phyloP scores from a whole-genome alignment of 768 basidiomycete species.

The Collybiopsis luxurians region DNA sequence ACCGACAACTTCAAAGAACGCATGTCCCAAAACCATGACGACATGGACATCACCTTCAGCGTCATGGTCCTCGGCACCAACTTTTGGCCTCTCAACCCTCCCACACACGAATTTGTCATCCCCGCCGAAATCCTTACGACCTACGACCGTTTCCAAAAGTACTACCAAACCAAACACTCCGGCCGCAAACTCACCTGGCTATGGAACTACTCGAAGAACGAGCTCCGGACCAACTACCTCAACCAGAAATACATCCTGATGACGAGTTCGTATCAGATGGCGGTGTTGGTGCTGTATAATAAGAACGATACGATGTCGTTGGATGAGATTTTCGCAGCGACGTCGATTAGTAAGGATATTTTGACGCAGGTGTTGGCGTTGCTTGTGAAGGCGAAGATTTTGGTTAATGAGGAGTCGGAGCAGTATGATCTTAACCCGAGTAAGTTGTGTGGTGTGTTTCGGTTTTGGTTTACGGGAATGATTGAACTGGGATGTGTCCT shows the following conservation, averaged over 20 bases:
- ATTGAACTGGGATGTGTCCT: too few species aligned
- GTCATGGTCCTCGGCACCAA: conserved; percentile 95
- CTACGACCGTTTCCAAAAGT: conserved; percentile 88
- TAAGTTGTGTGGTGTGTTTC: conserved; percentile 19
- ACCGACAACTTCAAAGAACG: conserved; percentile 94
- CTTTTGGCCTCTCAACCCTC: conserved; percentile 91
- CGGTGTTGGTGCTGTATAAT: conserved; percentile 92
- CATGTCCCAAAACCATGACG: conserved; percentile 83
- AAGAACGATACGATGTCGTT: conserved; percentile 81
- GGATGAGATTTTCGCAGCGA: conserved; percentile 76
- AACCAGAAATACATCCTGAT: conserved; percentile 95
- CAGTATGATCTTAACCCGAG: conserved; percentile 90
- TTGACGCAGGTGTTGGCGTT: conserved; percentile 67
- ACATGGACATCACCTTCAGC: conserved; percentile 86
- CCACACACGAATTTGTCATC: conserved; percentile 82
- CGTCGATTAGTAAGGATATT: conserved; percentile 77
- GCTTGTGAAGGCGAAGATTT: conserved; percentile 85
- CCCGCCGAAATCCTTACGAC: conserved; percentile 84
- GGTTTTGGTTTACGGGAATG: too few species aligned
- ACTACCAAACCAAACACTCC: conserved; percentile 92
- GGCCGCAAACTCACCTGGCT: conserved; percentile 97
- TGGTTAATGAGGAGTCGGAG: conserved; percentile 84
- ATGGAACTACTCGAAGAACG: conserved; percentile 98
- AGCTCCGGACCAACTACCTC: conserved; percentile 89
- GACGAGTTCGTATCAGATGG: conserved; percentile 94